Evolutionary conservation across 108 stramenopile genomes (phyloP), one percentile per base, ranked within the genome.

Genomic region (Pseudonitzschia pungens): DNA sequence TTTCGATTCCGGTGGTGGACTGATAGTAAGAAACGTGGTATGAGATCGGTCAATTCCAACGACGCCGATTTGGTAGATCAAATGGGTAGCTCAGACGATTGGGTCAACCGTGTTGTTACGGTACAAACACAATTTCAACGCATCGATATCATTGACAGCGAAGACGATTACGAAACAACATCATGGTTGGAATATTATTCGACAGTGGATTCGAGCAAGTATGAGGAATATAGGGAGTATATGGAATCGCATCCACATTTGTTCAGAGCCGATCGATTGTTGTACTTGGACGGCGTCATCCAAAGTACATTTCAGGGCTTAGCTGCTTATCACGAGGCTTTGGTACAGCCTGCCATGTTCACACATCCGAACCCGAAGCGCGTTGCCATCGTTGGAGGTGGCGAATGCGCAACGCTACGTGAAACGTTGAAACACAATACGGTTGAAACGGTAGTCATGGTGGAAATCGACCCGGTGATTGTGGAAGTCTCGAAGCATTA

Each of bases 301-400:
- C 92, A 93, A 63, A 83, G 81, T 18, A 77, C 79, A 8, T 53
- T 62, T 10, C 65, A 70, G 53, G 89, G 88, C 4, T 81, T 87
- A 54, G 83, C 72, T 0, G 65, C 77, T 14, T 97, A 97, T 75
- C 95, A 95, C 75, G 96, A 97, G 78, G 68, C 81, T 7, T 78
- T 97, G 10, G 95, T 97, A 6, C 96, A 97, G 60, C 96, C 96
- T 10, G 92, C 87, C n/a, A 89, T 97, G 92, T 85, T 97, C 65
- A 70, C 90, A 16, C 97, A 97, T 70, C 64, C 74, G 0, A 76
- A 80, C 33, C 83, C 83, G 21, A 81, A 81, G 28, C 77, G 77
- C 9, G 86, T 86, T 20, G 77, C 84, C 6, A 86, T 92, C 12
- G 73, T 92, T 69, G 91, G 91, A 24, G 89, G 89, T 15, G 91